Evolutionary conservation across 495 filamentous ascomycete genomes (phyloP).

Genomic region (Penicillium tannophilum): DNA sequence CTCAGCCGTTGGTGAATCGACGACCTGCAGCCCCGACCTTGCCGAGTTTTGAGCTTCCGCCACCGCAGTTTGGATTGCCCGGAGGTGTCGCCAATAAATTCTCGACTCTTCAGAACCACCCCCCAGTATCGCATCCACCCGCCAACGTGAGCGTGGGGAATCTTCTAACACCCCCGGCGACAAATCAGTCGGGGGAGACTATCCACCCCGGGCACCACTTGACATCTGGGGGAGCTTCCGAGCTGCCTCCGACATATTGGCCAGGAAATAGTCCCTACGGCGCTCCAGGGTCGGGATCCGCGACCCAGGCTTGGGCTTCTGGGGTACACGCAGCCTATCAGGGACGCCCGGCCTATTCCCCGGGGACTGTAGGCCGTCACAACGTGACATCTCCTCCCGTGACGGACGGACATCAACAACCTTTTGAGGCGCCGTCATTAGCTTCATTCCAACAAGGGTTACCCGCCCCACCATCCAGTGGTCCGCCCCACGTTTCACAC

Average conservation of each 20-base stretch:
- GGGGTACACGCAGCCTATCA: conserved; percentile 41
- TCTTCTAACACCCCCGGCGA: conserved; percentile 62
- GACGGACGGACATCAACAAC: conserved; percentile 50
- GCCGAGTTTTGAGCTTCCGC: conserved; percentile 64
- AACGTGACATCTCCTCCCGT: conserved; percentile 53
- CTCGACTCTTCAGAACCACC: conserved; percentile 36
- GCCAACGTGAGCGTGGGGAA: conserved; percentile 60
- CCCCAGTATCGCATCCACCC: conserved; percentile 36
- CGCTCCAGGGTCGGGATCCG: conserved; percentile 31
- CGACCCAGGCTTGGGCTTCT: conserved; percentile 45
- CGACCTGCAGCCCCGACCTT: conserved; percentile 62
- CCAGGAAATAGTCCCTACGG: conserved; percentile 55
- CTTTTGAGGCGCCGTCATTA: conserved; percentile 60
- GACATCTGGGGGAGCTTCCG: conserved; percentile 46
- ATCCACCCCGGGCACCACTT: conserved; percentile 51
- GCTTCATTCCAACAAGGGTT: conserved; percentile 60
- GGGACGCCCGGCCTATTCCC: conserved; percentile 57
- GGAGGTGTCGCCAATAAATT: conserved; percentile 42
- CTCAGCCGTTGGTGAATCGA: conserved; percentile 57
- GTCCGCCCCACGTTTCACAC: conserved; percentile 24
- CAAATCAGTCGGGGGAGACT: conserved; percentile 60
- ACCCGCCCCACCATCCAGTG: conserved; percentile 44
- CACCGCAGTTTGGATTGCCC: conserved; percentile 43
- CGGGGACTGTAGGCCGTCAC: conserved; percentile 47
- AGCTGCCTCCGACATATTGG: conserved; percentile 50